Percentiles rank a stretch among this genome's conserved stretches.
Evolutionary conservation across 2,329 filamentous ascomycete species (phyloP).

Genomic region (Rhinocladiella mackenziei): DNA sequence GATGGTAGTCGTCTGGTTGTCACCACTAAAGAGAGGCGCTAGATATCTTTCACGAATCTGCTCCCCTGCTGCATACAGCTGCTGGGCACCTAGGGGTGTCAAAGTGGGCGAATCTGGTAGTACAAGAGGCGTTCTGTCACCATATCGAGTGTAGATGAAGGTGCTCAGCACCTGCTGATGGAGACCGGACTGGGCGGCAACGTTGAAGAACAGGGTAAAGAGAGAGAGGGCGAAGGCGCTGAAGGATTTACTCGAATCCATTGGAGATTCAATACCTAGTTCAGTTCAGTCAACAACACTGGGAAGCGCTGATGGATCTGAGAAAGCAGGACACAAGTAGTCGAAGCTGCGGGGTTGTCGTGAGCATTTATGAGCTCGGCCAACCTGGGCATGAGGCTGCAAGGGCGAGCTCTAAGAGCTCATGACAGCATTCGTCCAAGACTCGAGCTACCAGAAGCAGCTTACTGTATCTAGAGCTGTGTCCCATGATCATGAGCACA

Average conservation of each 20-base stretch:
- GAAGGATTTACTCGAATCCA: slow-evolving; percentile 7
- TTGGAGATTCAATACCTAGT: not conserved
- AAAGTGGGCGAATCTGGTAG: slow-evolving; percentile 39
- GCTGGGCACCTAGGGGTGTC: slow-evolving; percentile 54
- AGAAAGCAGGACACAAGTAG: slow-evolving; percentile 6
- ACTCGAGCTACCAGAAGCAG: slow-evolving; percentile 9
- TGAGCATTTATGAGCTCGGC: slow-evolving; percentile 20
- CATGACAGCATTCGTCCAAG: slow-evolving; percentile 16
- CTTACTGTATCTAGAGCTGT: slow-evolving; percentile 20
- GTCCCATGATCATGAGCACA: slow-evolving; percentile 23
- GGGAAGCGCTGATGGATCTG: not conserved
- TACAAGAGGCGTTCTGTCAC: slow-evolving; percentile 51
- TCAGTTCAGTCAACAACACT: not conserved
- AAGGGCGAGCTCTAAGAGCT: slow-evolving; percentile 13
- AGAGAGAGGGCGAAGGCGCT: slow-evolving; percentile 9
- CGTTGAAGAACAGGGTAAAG: slow-evolving; percentile 12
- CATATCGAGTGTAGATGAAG: slow-evolving; percentile 53
- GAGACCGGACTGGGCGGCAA: slow-evolving; percentile 26
- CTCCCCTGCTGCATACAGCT: slow-evolving; percentile 49
- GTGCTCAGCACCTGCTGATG: slow-evolving; percentile 44
- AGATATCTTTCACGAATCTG: slow-evolving; percentile 54
- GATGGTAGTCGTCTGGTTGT: slow-evolving; percentile 34
- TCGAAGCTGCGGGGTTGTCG: slow-evolving; percentile 16
- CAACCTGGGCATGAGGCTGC: slow-evolving; percentile 14
- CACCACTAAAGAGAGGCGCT: slow-evolving; percentile 26